Conservation (phyloP, 2,329 filamentous ascomycete genomes). For the Penicillium sp. region DNA sequence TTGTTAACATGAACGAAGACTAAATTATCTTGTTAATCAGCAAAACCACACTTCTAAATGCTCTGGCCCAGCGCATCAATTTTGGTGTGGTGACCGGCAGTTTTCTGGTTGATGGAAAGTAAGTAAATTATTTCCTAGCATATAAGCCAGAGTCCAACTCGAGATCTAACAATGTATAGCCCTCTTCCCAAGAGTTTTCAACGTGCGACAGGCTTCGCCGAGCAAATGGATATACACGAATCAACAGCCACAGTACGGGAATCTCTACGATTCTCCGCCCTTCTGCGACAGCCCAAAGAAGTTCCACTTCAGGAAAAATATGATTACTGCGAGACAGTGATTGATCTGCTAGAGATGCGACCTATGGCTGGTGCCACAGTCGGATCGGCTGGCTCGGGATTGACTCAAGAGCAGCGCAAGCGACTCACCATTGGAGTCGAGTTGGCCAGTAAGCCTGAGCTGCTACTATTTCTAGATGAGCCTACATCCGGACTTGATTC, state of each 20-base stretch:
- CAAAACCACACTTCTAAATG: slow-evolving; percentile 51
- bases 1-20: neutral
- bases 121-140: slow-evolving; percentile 6
- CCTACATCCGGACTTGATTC: slow-evolving; percentile 68
- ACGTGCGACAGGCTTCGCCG: slow-evolving; percentile 54
- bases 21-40: slow-evolving; percentile 23
- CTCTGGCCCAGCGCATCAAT: slow-evolving; percentile 47
- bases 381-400: slow-evolving; percentile 58
- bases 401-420: slow-evolving; percentile 67
- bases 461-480: slow-evolving; percentile 63
- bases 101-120: slow-evolving; percentile 49
- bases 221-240: slow-evolving; percentile 69
- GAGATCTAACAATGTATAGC: slow-evolving; percentile 15
- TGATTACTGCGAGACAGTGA: slow-evolving; percentile 67
- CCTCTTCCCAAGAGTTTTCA: slow-evolving; percentile 52
- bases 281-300: slow-evolving; percentile 61
- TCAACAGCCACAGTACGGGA: slow-evolving; percentile 67
- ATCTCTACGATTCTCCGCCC: slow-evolving; percentile 65
- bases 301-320: slow-evolving; percentile 63
- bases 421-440: slow-evolving; percentile 65
- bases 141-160: neutral
- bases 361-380: slow-evolving; percentile 66
- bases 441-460: slow-evolving; percentile 61
- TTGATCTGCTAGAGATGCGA: slow-evolving; percentile 69
- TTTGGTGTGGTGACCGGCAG: slow-evolving; percentile 46